phyloP scores from a whole-genome alignment of 495 filamentous ascomycete genomes.

The Pseudomonodictys pantanalensis region DNA sequence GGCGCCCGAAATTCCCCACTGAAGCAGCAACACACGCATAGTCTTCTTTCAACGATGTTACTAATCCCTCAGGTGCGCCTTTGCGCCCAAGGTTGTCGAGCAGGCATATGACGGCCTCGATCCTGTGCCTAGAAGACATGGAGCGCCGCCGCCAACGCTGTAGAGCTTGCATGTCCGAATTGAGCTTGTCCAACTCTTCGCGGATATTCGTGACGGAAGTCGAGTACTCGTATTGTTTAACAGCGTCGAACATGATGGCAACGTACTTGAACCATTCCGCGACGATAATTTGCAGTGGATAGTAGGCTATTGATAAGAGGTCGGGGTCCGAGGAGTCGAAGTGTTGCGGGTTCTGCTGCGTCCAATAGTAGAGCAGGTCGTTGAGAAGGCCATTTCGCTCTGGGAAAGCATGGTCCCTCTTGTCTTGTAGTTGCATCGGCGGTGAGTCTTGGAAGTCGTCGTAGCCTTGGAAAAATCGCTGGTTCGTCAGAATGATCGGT shows the following conservation, averaged over 20 bases:
- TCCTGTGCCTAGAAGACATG: slow-evolving; percentile 3
- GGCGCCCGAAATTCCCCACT: slow-evolving; percentile 29
- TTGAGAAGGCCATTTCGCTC: neutral
- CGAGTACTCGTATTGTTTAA: slow-evolving; percentile 1
- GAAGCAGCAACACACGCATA: slow-evolving; percentile 16
- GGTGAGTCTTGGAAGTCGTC: neutral
- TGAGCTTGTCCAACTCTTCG: neutral
- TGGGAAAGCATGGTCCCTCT: neutral
- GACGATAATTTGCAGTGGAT: neutral
- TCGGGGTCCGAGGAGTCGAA: neutral
- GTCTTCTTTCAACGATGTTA: slow-evolving; percentile 13
- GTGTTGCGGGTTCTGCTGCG: neutral
- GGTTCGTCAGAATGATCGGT: neutral
- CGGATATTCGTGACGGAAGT: neutral
- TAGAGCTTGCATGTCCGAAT: slow-evolving; percentile 5
- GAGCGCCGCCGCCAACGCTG: slow-evolving; percentile 12
- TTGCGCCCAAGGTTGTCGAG: neutral
- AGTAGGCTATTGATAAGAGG: neutral
- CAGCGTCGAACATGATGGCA: neutral
- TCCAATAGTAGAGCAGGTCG: neutral
- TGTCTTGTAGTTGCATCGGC: neutral
- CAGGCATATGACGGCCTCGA: neutral
- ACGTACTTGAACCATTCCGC: neutral
- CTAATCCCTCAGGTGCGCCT: neutral
- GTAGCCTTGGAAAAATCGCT: neutral